These are phyloP conservation scores for Phlebopus sp. DNA, from an alignment of 1,284 basidiomycete species.

Conservation along the genomic window DNA sequence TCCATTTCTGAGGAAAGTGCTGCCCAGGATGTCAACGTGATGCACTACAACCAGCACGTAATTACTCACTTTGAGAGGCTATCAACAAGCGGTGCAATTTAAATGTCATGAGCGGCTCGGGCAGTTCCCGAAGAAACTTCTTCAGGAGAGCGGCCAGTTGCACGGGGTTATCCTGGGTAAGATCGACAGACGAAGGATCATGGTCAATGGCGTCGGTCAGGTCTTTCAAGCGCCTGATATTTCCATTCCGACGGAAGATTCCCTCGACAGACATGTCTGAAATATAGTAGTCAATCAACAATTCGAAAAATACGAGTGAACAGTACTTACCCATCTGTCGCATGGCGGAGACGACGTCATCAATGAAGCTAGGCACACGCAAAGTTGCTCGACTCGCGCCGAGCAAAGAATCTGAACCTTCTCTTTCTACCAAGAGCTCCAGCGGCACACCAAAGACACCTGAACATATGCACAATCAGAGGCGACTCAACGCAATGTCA, in stretches of 20 bases:
- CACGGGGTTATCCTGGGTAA: constrained; percentile 94
- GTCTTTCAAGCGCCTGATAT: constrained; percentile 90
- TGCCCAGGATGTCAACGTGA: constrained; percentile 32
- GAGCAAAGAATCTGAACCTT: constrained; percentile 90
- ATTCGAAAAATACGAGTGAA: constrained; percentile 4
- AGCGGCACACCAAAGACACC: constrained; percentile 92
- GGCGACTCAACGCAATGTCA: constrained; percentile 1
- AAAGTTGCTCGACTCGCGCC: constrained; percentile 86
- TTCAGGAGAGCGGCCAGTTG: constrained; percentile 96
- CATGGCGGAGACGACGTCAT: constrained; percentile 98
- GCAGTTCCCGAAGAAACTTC: constrained; percentile 95
- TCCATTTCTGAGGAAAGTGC: constrained; percentile 77
- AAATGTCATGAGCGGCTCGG: constrained; percentile 94
- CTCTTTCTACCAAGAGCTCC: constrained; percentile 92
- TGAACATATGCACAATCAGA: constrained; percentile 19
- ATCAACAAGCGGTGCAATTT: constrained; percentile 90
- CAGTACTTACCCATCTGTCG: constrained; percentile 88
- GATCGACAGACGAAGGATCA: constrained; percentile 85
- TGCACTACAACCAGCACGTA: constrained; percentile 1
- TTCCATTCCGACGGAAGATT: constrained; percentile 98
- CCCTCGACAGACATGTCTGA: constrained; percentile 98
- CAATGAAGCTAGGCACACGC: constrained; percentile 94
- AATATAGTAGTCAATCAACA: constrained; percentile 3
- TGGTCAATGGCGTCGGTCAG: constrained; percentile 92
- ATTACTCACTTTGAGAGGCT: constrained; percentile 77